A percentile compares a stretch with the other conserved stretches of the same genome.
Conservation (phyloP, 2,329 filamentous ascomycete genomes). For the Cytospora chrysosperma region DNA sequence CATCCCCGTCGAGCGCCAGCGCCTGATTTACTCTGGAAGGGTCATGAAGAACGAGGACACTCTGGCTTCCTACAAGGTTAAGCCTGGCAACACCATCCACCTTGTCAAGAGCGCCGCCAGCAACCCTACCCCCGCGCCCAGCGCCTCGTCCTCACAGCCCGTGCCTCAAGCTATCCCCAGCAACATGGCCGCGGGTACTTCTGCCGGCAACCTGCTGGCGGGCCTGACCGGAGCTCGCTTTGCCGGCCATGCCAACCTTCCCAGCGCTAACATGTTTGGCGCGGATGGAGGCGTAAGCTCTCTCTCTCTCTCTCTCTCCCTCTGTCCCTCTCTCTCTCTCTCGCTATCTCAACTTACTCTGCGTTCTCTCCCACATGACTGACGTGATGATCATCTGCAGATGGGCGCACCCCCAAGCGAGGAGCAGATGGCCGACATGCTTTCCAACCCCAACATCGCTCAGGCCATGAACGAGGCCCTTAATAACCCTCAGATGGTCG, state of each 20-base stretch:
- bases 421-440: constrained; percentile 79
- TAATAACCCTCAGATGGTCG: constrained; percentile 89
- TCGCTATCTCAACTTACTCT: background rate
- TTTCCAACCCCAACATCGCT: constrained; percentile 44
- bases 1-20: constrained; percentile 82
- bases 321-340: too few species aligned
- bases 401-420: constrained; percentile 85
- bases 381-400: constrained; percentile 44
- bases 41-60: constrained; percentile 95
- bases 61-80: constrained; percentile 86
- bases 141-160: constrained; percentile 42
- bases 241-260: constrained; percentile 86
- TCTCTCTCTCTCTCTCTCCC: background rate
- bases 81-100: constrained; percentile 92
- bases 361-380: background rate
- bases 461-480: constrained; percentile 54
- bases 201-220: constrained; percentile 82
- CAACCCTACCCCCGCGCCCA: constrained; percentile 57
- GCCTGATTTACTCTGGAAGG: constrained; percentile 94
- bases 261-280: constrained; percentile 84
- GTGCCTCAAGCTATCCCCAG: constrained; percentile 63
- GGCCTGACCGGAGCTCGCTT: constrained; percentile 90
- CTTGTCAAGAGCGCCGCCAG: constrained; percentile 95
- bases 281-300: constrained; percentile 85
- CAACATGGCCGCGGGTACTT: constrained; percentile 76